Conservation (phyloP, 176 grass and related monocot genomes). For the Oryza meridionalis region DNA sequence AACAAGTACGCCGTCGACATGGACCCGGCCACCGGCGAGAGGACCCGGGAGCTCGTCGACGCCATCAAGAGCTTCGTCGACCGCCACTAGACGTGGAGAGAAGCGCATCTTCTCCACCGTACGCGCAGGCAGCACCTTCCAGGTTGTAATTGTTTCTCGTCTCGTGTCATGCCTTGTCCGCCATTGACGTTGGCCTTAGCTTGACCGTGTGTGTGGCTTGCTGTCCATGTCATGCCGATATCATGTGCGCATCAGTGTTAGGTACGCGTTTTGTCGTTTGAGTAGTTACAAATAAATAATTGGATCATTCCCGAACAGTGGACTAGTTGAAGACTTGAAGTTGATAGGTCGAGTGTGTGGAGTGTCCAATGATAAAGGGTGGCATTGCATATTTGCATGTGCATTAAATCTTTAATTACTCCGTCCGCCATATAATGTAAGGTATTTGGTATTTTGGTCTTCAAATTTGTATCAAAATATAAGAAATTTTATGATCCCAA, state of each 20-base stretch:
- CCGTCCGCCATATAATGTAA: too few relatives aligned
- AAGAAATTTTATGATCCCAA: too few relatives aligned
- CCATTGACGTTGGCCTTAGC: not conserved
- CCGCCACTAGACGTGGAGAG: constrained; percentile 43
- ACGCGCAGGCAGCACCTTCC: not conserved
- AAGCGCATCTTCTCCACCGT: not conserved
- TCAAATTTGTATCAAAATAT: too few relatives aligned
- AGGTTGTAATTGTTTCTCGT: not conserved
- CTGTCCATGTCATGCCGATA: not conserved
- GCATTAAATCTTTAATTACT: too few relatives aligned
- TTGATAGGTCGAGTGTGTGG: too few relatives aligned
- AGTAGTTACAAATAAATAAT: not conserved
- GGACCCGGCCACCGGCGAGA: constrained; percentile 64
- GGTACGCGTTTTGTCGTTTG: not conserved
- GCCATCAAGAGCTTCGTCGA: constrained; percentile 66
- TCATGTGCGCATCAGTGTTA: not conserved
- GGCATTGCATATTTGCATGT: too few relatives aligned
- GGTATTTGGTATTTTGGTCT: too few relatives aligned
- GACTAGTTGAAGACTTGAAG: too few relatives aligned
- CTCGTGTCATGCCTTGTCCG: not conserved
- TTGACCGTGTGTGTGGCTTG: not conserved
- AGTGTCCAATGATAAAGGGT: too few relatives aligned
- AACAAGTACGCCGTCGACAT: constrained; percentile 88
- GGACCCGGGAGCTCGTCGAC: constrained; percentile 63
- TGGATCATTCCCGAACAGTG: too few relatives aligned